These are phyloP conservation scores for Nicotiana obtusifolia DNA, from an alignment of 257 asterid genomes.

Conservation along the genomic window DNA sequence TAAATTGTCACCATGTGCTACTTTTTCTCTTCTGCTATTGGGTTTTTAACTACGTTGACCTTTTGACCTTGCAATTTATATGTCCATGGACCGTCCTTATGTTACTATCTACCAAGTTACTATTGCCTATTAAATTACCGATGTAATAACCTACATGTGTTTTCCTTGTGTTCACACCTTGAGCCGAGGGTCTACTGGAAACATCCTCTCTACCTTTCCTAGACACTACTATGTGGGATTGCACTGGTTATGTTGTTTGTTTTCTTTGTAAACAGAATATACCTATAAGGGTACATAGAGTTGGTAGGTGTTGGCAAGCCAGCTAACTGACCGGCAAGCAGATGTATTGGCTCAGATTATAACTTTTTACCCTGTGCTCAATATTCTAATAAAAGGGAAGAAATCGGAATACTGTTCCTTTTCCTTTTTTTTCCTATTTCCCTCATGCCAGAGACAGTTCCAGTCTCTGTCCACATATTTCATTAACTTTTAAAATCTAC, in stretches of 20 bases:
- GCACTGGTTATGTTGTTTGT: background rate
- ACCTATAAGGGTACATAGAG: background rate
- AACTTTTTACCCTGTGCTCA: too few relatives aligned
- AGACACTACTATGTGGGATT: too few relatives aligned
- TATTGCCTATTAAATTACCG: background rate
- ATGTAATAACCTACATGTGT: background rate
- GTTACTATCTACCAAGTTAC: too few relatives aligned
- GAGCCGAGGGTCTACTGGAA: too few relatives aligned
- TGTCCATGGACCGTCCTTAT: background rate
- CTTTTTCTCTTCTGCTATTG: background rate
- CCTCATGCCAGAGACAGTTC: too few relatives aligned
- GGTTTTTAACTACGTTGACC: background rate
- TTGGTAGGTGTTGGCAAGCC: background rate
- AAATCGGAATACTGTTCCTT: too few relatives aligned
- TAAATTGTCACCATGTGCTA: background rate
- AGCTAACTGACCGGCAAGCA: background rate
- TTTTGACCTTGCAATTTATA: background rate
- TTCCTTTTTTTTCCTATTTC: too few relatives aligned
- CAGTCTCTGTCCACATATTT: too few relatives aligned
- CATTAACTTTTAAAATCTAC: too few relatives aligned
- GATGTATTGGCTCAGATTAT: too few relatives aligned
- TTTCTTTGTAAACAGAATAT: background rate
- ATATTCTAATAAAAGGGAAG: too few relatives aligned
- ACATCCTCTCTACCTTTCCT: too few relatives aligned
- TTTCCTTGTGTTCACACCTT: background rate